Evolutionary conservation across 2,329 filamentous ascomycete genomes (phyloP).

Genomic region (Pestalotiopsis sp.): DNA sequence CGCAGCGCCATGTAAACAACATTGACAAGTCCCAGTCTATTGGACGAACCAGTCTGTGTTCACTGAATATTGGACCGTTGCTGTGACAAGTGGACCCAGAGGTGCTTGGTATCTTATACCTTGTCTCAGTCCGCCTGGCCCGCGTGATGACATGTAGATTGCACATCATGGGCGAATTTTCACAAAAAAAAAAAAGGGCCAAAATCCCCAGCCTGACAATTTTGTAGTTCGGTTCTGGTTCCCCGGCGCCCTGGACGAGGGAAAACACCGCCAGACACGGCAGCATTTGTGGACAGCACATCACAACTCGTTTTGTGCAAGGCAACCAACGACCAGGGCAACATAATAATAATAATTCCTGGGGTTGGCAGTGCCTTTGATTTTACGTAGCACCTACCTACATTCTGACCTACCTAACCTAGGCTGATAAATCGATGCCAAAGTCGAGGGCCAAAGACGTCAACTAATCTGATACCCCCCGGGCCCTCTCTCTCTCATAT

Average conservation of each 20-base stretch:
- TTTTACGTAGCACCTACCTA: not conserved
- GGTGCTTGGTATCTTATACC: constrained; percentile 10
- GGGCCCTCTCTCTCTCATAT: constrained; percentile 1
- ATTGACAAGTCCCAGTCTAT: constrained; percentile 5
- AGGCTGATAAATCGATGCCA: constrained; percentile 12
- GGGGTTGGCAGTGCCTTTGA: not conserved
- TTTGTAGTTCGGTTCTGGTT: constrained; percentile 21
- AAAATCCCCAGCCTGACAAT: constrained; percentile 32
- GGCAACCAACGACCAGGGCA: not conserved
- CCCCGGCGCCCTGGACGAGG: not conserved
- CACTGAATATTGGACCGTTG: constrained; percentile 8
- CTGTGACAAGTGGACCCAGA: constrained; percentile 11
- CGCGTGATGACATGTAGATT: not conserved
- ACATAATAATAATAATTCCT: not conserved
- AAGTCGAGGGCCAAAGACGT: not conserved
- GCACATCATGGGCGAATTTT: constrained; percentile 31
- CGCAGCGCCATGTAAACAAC: constrained; percentile 15
- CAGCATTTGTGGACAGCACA: constrained; percentile 24
- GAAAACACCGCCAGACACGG: constrained; percentile 4
- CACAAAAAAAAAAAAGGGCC: constrained; percentile 21
- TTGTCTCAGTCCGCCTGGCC: not conserved
- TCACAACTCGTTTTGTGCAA: constrained; percentile 33
- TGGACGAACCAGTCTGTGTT: constrained; percentile 14
- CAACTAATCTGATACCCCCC: not conserved
- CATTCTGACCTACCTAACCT: constrained; percentile 10